Base-by-base conservation (phyloP, 2,329 filamentous ascomycete genomes). In the Fonsecaea erecta region DNA sequence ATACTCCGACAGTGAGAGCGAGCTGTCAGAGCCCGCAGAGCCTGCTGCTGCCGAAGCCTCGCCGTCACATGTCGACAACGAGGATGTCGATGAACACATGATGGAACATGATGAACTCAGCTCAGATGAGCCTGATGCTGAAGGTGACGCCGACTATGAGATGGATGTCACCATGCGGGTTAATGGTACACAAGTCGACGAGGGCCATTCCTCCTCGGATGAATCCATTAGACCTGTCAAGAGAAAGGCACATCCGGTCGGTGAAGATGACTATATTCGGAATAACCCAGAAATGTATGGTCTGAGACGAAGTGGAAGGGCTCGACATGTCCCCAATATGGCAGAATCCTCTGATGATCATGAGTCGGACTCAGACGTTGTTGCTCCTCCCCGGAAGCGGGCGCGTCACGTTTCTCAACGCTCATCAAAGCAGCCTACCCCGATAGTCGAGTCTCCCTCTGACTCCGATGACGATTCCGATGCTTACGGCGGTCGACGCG, bases 241-340 rank as follows among this genome's bases (percentile, higher is more conserved):
- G 83, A 90, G 93, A 70, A 88, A 79, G 90, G 91, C 80, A 78
- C 83, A 70, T 77, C 83, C 75, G 76, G 78, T 86, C 40, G 88
- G 89, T 58, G 77, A 74, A 54, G 91, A 95, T 72, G 89, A 93
- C 53, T 93, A 88, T 75, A 97, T 98, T 73, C 86, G 89, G 73
- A 90, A 92, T 74, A 96, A 99, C 74, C 95, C 95, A 52, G 93
- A 97, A 79, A 83, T 99, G 8, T 99, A 98, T 81, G 95, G 95
- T 54, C 84, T 99, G 71, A 88, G 95, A 72, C 87, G 95, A 81
- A 99, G 95, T 82, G 93, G 84, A 75, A 85, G 87, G 70, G 86
- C 87, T 71, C 85, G 87, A 71, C 84, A 84, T 68, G 82, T 82
- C 66, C 86, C 86, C 73, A 86, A 85, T 71, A 80, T 89, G 71